Conservation (phyloP, 805 yeast species). For the Candida ipomoeae region DNA sequence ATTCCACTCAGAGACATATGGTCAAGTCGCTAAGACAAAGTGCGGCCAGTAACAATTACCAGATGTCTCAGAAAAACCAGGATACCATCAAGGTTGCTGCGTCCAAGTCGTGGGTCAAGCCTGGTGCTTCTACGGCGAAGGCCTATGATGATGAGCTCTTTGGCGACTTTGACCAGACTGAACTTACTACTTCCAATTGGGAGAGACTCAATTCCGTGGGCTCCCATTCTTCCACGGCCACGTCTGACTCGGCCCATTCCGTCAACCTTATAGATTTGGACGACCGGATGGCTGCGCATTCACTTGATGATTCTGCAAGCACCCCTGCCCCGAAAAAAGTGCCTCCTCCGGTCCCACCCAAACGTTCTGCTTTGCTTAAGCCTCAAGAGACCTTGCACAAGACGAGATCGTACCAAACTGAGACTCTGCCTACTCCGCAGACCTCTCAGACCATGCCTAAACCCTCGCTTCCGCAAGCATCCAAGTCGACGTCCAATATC, state of each 20-base stretch:
- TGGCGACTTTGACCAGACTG: constrained; percentile 39
- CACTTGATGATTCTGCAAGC: constrained; percentile 22
- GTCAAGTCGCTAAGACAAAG: constrained; percentile 17
- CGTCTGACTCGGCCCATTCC: constrained; percentile 18
- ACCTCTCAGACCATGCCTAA: neutral
- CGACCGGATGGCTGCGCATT: constrained; percentile 35
- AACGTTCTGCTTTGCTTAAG: constrained; percentile 6
- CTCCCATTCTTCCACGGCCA: constrained; percentile 5
- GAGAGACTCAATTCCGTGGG: constrained; percentile 21
- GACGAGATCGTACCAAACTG: constrained; percentile 1
- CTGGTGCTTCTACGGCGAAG: constrained; percentile 1
- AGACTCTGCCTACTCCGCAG: neutral
- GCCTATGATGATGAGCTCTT: constrained; percentile 24
- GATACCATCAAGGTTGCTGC: constrained; percentile 18
- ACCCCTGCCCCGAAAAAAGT: constrained; percentile 4
- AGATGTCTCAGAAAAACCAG: constrained; percentile 19
- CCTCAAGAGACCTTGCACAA: neutral
- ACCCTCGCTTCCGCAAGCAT: constrained; percentile 4
- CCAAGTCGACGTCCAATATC: constrained; percentile 25
- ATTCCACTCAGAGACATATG: constrained; percentile 22
- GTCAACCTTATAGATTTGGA: constrained; percentile 73
- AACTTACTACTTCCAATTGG: constrained; percentile 22
- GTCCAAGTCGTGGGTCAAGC: constrained; percentile 14
- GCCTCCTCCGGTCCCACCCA: constrained; percentile 20
- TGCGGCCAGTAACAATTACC: constrained; percentile 4